Evolutionary conservation across 78 protist genomes (phyloP), one percentile per base, ranked within the genome.

Genomic region (Fonticula alba): DNA sequence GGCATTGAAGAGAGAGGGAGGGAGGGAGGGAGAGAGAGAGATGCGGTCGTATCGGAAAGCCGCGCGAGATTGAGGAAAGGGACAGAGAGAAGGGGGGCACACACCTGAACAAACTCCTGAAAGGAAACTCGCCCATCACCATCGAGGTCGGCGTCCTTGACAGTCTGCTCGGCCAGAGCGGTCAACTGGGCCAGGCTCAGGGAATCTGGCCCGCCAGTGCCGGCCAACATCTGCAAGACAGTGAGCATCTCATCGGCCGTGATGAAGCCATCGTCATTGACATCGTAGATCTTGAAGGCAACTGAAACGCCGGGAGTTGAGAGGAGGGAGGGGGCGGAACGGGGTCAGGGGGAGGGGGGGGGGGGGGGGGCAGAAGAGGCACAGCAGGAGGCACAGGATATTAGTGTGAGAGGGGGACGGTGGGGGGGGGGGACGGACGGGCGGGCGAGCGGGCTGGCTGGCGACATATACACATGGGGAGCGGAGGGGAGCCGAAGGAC

Each of bases 191-290:
- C 29, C 15, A 62, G 72, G 31, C 47, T 47, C 22, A 76, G 50
- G 43, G 46, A 50, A 36, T 76, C 54, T 20, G 54, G 9, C 54
- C 49, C 49, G 49, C 49, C 49, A 43, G 7, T 49, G 32, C 75
- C 75, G 3, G 66, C 75, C 81, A 75, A 63, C 32, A 64, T 51
- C 54, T 69, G 62, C 20, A 75, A 71, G 3, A 71, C 64, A 2
- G 40, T 27, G 67, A 67, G 61, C 49, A 74, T 62, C 57, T 74
- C 80, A 6, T 64, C 69, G 41, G 57, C 47, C 43, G 53, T 38
- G 61, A 74, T 74, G 59, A 38, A 74, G 22, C 73, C 80, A 43
- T 74, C 80, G 38, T 43, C 49, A 40, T 74, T 38, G 35, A 61
- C 46, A 52, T 74, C 80, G 68, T 74, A 74, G 27, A 74, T 66